phyloP scores from a whole-genome alignment of 129 eudicot species.

The Cynara cardunculus region DNA sequence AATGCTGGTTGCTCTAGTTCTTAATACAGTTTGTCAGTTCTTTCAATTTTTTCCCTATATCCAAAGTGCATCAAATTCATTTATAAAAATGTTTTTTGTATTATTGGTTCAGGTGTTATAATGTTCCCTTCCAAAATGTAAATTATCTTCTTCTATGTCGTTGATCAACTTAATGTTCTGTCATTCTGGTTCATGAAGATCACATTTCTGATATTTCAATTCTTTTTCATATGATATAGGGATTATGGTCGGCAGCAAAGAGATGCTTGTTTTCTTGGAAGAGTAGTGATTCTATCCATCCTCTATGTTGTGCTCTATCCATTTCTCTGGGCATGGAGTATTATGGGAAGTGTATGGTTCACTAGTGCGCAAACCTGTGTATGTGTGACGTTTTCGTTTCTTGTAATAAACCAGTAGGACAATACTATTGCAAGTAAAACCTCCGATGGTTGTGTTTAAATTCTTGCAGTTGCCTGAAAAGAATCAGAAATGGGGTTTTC shows the following conservation, averaged over 20 bases:
- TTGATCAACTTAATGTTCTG: not conserved
- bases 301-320: conserved; percentile 73
- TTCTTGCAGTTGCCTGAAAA: conserved; percentile 85
- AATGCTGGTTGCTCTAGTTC: not conserved
- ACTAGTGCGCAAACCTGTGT: conserved; percentile 69
- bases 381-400: conserved; percentile 27
- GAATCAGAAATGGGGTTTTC: conserved; percentile 97
- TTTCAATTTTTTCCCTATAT: not conserved
- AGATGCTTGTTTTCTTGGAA: conserved; percentile 80
- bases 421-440: not conserved
- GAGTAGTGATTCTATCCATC: conserved; percentile 68
- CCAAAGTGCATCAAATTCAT: not conserved
- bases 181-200: not conserved
- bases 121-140: not conserved
- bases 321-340: conserved; percentile 88
- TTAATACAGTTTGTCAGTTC: not conserved
- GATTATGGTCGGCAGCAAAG: conserved; percentile 91
- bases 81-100: not conserved
- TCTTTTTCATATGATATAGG: conserved; percentile 31
- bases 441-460: conserved; percentile 7
- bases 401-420: not conserved
- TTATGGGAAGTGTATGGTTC: conserved; percentile 85
- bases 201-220: not conserved
- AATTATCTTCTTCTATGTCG: not conserved
- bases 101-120: not conserved